Conservation (phyloP, 805 yeast genomes). For the Ascoidea asiatica region DNA sequence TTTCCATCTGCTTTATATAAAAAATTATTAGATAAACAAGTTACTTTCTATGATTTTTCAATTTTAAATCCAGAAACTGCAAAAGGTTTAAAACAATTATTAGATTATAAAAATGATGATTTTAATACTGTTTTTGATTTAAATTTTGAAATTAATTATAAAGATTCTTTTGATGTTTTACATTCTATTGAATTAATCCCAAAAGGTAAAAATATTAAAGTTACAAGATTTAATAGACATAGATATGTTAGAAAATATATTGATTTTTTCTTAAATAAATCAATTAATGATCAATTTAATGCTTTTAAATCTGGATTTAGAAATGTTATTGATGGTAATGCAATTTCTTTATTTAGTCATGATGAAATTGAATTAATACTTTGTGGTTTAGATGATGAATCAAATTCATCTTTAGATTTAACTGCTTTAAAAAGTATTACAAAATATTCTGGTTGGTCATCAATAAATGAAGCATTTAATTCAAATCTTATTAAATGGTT, state of each 20-base stretch:
- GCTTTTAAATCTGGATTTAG: conserved; percentile 62
- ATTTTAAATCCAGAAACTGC: conserved; percentile 62
- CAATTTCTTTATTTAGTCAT: conserved; percentile 65
- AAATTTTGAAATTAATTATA: conserved; percentile 47
- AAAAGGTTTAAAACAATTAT: conserved; percentile 30
- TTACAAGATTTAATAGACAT: conserved; percentile 43
- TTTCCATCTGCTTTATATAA: conserved; percentile 73
- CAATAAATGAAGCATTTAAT: conserved; percentile 21
- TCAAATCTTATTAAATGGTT: conserved; percentile 57
- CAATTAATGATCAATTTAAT: conserved; percentile 37
- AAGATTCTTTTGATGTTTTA: conserved; percentile 30
- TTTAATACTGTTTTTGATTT: conserved; percentile 33
- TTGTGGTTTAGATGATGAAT: conserved; percentile 57
- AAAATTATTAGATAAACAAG: conserved; percentile 42
- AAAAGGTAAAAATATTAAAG: conserved; percentile 42
- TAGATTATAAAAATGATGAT: conserved; percentile 27
- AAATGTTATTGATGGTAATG: conserved; percentile 68
- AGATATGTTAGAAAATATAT: conserved; percentile 53
- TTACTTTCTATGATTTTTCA: conserved; percentile 48
- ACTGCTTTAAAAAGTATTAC: conserved; percentile 58
- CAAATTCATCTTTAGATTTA: conserved; percentile 41
- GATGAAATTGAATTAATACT: conserved; percentile 69
- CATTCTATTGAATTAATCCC: conserved; percentile 37
- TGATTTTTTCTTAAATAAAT: conserved; percentile 41
- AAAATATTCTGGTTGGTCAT: conserved; percentile 54